Evolutionary conservation across 495 filamentous ascomycete species (phyloP), one percentile per base, ranked within the genome.

Genomic region (Saxispiralis lemnorum): DNA sequence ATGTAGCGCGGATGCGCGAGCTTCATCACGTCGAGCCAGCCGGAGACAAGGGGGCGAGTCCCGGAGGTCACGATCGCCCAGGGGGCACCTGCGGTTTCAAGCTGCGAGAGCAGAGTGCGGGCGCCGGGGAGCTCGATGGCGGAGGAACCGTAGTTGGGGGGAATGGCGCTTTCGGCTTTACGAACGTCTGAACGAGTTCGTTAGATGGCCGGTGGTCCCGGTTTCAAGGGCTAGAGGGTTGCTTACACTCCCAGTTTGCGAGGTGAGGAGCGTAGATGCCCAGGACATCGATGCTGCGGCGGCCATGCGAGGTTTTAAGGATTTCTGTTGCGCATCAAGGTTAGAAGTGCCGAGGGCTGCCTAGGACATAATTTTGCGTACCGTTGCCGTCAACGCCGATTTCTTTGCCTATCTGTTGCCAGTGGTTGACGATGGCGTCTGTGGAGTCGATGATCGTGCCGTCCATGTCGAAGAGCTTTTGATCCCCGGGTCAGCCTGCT

Each of bases 61-160:
- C 89, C 89, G 1, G 80, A 87, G 5, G 89, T 97, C 7, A 95
- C 88, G 45, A 97, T 88, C 18, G 82, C 80, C 89, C 89, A 97
- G 36, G 73, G 75, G 0, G 72, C 76, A 36, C 65, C 58, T 28
- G 62, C 59, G 24, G 63, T 54, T 44, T 79, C 70, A 7, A 82
- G 66, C n/a, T 66, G 56, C 40, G 67, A 54, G 44, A 83, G 69
- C 39, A 83, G 53, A 34, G 54, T 55, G 45, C 76, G 65, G 16
- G 69, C 65, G 24, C 83, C 85, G 34, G 80, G 81, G 54, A 94
- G 79, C 60, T 93, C 86, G 41, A 78, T 67, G 30, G 83, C 87
- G 57, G 89, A 81, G 16, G 62, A 60, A 44, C 82, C 84, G 63
- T 78, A 81, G 33, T 74, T 63, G 52, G 76, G 68, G 0, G 88